Base-by-base conservation (phyloP, 805 yeast species). In the Cyberlindnera sargentensis region DNA sequence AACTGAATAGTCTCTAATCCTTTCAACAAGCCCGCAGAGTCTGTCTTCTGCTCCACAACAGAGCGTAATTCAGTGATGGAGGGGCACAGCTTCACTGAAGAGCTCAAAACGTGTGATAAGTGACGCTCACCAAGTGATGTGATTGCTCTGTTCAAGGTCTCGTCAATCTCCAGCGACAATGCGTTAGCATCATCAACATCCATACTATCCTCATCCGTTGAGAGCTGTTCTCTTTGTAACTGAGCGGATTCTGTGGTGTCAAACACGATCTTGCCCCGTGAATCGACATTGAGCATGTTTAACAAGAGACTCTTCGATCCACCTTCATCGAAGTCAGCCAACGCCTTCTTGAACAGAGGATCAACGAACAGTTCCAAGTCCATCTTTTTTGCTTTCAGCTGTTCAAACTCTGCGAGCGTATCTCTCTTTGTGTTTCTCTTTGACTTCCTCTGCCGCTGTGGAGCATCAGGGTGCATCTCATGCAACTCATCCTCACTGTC, bases 301-400 rank as follows among this genome's bases (percentile, higher is more conserved):
- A 82, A 55, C 32, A 84, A 60, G 7, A 84, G 64, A 45, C 84
- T 75, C 55, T 81, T 83, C 6, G 90, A 82, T 2, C 91, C 91
- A 34, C 89, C 90, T 63, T 82, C 90, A 58, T 84, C 91, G 53
- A 81, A 83, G 42, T 82, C 88, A 0, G 87, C 78, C 38, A 82
- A 64, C 0, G 86, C 82, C 53, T 80, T 80, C 48, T 80, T 80
- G 60, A 83, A 82, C 23, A 82, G 65, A 0, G 91, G 91, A 61
- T 84, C 91, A 32, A 82, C 79, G 31, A 72, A 72, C 24, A 80
- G 61, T 53, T 81, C 88, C 56, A 76, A 77, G 40, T 82, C 88
- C 39, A 80, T 61, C 44, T 77, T 73, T 50, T 75, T 77, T 51
- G 78, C 61, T 46, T 62, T 66, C 9, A 82, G 63, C 5, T 70